Evolutionary conservation across 164 flowering plant genomes (phyloP).

Genomic region (Vitis amurensis): DNA sequence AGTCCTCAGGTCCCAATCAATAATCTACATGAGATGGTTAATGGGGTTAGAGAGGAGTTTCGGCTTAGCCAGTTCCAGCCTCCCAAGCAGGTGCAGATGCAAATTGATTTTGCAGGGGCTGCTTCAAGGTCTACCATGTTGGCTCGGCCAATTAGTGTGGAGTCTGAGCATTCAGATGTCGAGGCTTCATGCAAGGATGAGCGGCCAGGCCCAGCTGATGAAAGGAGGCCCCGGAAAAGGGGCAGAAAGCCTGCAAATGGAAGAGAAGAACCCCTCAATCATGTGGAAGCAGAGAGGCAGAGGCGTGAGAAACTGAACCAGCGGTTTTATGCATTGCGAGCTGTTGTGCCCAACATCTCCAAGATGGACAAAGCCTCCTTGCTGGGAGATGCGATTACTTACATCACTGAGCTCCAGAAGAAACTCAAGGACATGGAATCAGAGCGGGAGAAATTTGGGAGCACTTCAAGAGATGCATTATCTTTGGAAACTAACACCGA

Average conservation of each 20-base stretch:
- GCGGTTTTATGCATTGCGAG: constrained; percentile 61
- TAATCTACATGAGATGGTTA: constrained; percentile 39
- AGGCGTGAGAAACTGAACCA: constrained; percentile 70
- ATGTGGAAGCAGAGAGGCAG: constrained; percentile 82
- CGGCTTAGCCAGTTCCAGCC: constrained; percentile 40
- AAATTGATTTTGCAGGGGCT: constrained; percentile 72
- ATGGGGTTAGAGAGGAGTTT: constrained; percentile 50
- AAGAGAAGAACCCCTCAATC: constrained; percentile 93
- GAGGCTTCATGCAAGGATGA: constrained; percentile 74
- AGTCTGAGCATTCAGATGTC: constrained; percentile 77
- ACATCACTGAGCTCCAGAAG: constrained; percentile 64
- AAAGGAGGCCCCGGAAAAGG: constrained; percentile 76
- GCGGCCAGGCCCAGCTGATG: constrained; percentile 40
- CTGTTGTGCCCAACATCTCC: constrained; percentile 70
- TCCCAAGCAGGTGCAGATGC: constrained; percentile 62
- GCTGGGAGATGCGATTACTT: constrained; percentile 66
- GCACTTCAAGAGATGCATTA: constrained; percentile 35
- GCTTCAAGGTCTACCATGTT: constrained; percentile 46
- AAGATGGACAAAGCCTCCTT: constrained; percentile 80
- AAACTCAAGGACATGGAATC: constrained; percentile 58
- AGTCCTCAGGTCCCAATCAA: constrained; percentile 27
- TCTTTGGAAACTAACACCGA: constrained; percentile 25
- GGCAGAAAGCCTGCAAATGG: constrained; percentile 98
- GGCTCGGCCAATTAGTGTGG: constrained; percentile 36
- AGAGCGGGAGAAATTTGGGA: constrained; percentile 49